Evolutionary conservation across 371 early-diverging fungal genomes (phyloP).

Genomic region (Rhizopus sp.): DNA sequence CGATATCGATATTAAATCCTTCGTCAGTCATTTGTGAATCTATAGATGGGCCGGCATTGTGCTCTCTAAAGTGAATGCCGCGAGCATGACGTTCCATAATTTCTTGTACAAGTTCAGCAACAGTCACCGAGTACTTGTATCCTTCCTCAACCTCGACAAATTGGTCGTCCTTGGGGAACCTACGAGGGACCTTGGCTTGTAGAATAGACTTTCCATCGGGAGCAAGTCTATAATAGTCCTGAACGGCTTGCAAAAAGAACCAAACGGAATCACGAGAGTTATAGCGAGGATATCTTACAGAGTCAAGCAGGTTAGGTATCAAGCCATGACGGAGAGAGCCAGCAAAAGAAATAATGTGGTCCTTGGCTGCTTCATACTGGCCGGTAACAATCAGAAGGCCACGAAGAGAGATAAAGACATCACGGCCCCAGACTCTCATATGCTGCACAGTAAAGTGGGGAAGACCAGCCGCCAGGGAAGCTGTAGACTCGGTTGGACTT

Average conservation of each 20-base stretch:
- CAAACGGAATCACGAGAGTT: conserved; percentile 97
- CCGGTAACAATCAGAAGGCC: conserved; percentile 88
- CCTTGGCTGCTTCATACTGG: conserved; percentile 75
- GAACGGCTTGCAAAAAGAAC: conserved; percentile 93
- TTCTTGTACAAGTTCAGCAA: conserved; percentile 90
- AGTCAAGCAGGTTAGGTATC: conserved; percentile 94
- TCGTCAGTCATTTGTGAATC: conserved; percentile 90
- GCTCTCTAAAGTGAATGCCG: conserved; percentile 94
- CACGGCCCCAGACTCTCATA: conserved; percentile 98
- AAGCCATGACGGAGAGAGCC: conserved; percentile 88
- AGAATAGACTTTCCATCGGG: conserved; percentile 83
- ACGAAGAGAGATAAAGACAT: conserved; percentile 90
- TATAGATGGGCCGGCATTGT: conserved; percentile 88
- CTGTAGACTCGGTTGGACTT: conserved; percentile 59
- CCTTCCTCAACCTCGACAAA: conserved; percentile 73
- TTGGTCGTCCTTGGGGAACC: conserved; percentile 80
- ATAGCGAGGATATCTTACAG: conserved; percentile 84
- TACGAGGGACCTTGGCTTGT: conserved; percentile 66
- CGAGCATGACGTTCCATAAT: conserved; percentile 88
- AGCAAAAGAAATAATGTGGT: conserved; percentile 90
- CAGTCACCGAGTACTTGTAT: conserved; percentile 61
- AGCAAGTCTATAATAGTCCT: conserved; percentile 76
- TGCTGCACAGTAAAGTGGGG: conserved; percentile 93
- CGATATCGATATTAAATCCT: conserved; percentile 85
- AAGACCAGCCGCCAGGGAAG: conserved; percentile 91